Base-by-base conservation (phyloP, 352 stramenopile species). In the Pythium aphanidermatum region DNA sequence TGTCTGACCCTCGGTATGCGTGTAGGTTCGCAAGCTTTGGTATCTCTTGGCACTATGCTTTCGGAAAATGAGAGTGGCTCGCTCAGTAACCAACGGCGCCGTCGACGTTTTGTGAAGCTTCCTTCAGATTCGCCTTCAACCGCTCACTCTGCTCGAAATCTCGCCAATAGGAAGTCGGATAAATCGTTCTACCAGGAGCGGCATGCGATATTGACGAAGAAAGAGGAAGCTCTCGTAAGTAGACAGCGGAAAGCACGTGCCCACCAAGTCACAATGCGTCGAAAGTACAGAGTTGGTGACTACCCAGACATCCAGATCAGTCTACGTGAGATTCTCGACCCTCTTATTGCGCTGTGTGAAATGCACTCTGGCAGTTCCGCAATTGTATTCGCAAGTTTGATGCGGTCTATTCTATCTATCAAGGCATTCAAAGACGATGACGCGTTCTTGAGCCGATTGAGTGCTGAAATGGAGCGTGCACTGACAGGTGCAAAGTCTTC, bases 281-380 rank as follows among this genome's bases (percentile, higher is more conserved):
- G 81, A n/a, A 76, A 64, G 20, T 92, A 92, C 33, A 65, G 81
- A 5, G 42, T 65, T 10, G 81, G 81, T 1, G 74, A 90, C 16
- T 85, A 76, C 48, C 80, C 81, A 19, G 81, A 92, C 34, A 92
- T 92, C 50, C 67, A 90, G 33, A 90, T 92, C 50, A 70, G 75
- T 21, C 55, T 73, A 8, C 58, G 52, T 31, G 81, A 92, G 47
- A 70, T 92, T 33, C 26, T 90, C 29, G 56, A 72, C 23, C 81
- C 81, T 13, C 58, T 92, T 7, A 76, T 89, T 47, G 55, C 54
- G 8, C 52, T 92, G 0, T 89, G 75, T 24, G 60, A 74, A 24
- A 65, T 63, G 21, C 74, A 89, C 32, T 38, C 51, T 2, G 34
- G 57, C 13, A 71, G 48, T 11, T 37, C 58, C 23, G 38, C 52